These are phyloP conservation scores for Melocanna baccifera DNA, from an alignment of 176 grass and related monocot genomes.

Conservation along the genomic window DNA sequence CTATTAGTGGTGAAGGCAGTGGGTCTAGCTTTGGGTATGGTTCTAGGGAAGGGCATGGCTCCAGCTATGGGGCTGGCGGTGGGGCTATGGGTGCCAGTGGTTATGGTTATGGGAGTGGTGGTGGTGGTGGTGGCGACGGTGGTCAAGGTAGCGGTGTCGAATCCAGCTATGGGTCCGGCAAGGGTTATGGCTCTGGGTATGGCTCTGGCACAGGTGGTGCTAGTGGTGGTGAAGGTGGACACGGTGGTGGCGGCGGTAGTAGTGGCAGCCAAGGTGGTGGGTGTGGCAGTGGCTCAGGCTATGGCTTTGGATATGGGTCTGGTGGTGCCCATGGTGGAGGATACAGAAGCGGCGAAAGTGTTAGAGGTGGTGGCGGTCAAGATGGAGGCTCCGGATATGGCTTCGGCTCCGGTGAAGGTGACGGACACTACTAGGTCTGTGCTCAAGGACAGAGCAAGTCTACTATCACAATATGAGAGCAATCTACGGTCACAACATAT, in stretches of 20 bases:
- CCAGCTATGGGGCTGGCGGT: background rate
- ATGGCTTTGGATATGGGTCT: slow-evolving; percentile 24
- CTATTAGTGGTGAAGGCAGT: background rate
- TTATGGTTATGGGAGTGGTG: slow-evolving; percentile 28
- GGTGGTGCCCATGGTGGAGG: slow-evolving; percentile 12
- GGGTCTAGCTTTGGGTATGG: background rate
- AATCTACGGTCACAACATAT: too few relatives aligned
- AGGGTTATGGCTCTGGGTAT: slow-evolving; percentile 27
- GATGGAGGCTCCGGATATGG: background rate
- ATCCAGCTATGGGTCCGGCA: background rate
- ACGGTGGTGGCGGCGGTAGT: background rate
- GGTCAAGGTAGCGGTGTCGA: background rate
- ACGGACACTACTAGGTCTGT: slow-evolving; percentile 1
- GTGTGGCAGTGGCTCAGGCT: background rate
- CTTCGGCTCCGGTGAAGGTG: background rate
- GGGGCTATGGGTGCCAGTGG: background rate
- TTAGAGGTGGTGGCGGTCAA: background rate
- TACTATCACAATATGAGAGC: too few relatives aligned
- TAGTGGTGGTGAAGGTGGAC: background rate
- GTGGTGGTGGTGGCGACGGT: background rate
- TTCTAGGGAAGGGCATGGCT: background rate
- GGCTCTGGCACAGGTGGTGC: background rate
- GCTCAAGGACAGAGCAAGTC: background rate
- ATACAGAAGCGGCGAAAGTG: background rate
- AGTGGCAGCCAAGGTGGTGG: background rate